Base-by-base conservation (phyloP, 2,329 filamentous ascomycete species). In the Aureobasidium musti region DNA sequence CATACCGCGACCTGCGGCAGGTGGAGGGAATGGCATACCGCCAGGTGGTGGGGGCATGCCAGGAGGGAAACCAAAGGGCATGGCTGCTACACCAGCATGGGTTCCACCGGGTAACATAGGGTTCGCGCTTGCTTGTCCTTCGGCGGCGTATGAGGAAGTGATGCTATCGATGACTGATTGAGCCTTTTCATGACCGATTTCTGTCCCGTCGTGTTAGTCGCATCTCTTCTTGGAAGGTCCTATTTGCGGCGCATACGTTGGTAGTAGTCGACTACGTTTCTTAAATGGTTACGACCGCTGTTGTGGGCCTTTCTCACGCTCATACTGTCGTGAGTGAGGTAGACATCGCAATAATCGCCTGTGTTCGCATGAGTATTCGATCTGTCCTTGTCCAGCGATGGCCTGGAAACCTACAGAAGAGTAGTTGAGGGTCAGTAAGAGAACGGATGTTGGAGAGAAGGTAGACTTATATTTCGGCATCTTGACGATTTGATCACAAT, bases 311-410 rank as follows among this genome's bases (percentile, higher is more conserved):
- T 98, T 74, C 95, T 93, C 80, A 99, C 95, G 81, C 92, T 97
- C 94, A 98, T 98, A 53, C 92, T 97, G 85, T 99, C 95, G 86
- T 99, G 95, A 72, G 95, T 99, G 74, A 99, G 90, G 86, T 99
- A 99, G 79, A 99, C 95, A 90, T 99, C 95, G 86, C 95, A 99
- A 81, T 99, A 99, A 80, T 99, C 95, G 85, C 93, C 66, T 67
- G 30, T 23, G 19, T 49, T 47, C 28, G 30, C 21, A 50, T 57
- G 14, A 66, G 53, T 57, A 26, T 60, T 26, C 37, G 13, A 19
- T 63, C 26, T 2, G 1, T 43, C 14, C 10, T 19, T 30, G 54
- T 61, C 7, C 5, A 14, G 23, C 43, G 6, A 41, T 41, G n/a
- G 30, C 6, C 0, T 28, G 23, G 10, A 17, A 45, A 68, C 69